These are phyloP conservation scores for Dothideomycetes sp. DNA, from an alignment of 2,329 filamentous ascomycete species.

Conservation along the genomic window DNA sequence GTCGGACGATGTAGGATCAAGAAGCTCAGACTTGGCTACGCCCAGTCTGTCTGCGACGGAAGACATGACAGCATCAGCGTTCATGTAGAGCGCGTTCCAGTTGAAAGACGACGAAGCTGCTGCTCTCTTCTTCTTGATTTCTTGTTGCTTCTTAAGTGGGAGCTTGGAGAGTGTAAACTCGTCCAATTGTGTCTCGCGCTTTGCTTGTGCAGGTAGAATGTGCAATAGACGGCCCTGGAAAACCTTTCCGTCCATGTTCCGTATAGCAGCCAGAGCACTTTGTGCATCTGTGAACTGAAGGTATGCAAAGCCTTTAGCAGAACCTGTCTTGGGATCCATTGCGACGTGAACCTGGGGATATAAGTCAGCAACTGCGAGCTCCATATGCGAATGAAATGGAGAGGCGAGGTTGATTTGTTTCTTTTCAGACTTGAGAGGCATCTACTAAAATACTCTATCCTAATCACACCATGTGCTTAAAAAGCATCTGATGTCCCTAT, in stretches of 20 bases:
- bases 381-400: neutral
- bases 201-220: constrained; percentile 73
- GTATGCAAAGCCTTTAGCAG: constrained; percentile 84
- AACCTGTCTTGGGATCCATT: constrained; percentile 55
- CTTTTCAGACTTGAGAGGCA: constrained; percentile 78
- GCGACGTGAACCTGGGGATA: constrained; percentile 69
- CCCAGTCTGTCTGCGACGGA: constrained; percentile 80
- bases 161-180: constrained; percentile 85
- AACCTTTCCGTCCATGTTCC: constrained; percentile 66
- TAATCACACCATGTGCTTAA: constrained; percentile 73
- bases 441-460: constrained; percentile 99
- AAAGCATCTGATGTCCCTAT: constrained; percentile 99
- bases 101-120: constrained; percentile 73
- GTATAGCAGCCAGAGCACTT: constrained; percentile 67
- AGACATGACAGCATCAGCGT: constrained; percentile 80
- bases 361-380: constrained; percentile 6
- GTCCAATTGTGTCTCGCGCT: constrained; percentile 71
- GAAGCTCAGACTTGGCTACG: constrained; percentile 77
- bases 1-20: constrained; percentile 92
- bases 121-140: constrained; percentile 75
- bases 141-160: constrained; percentile 86
- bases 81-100: constrained; percentile 99
- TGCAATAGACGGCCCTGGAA: constrained; percentile 92
- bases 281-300: constrained; percentile 65
- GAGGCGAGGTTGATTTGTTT: constrained; percentile 15